phyloP scores from a whole-genome alignment of 2,329 filamentous ascomycete species.

The Thelonectria olida region DNA sequence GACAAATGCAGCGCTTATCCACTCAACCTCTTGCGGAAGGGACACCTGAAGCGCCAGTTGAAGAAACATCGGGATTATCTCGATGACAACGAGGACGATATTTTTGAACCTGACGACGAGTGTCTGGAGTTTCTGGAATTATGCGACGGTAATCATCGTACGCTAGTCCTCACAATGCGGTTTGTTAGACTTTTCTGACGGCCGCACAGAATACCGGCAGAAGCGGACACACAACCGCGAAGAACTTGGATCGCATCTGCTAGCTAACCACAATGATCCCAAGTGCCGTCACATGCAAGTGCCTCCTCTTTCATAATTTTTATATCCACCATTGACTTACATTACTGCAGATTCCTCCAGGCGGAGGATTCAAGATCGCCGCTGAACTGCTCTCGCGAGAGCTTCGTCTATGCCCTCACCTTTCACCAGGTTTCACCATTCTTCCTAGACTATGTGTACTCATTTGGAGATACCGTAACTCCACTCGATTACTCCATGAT shows the following conservation, averaged over 20 bases:
- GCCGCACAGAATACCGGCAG: constrained; percentile 1
- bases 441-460: constrained; percentile 20
- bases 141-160: not conserved
- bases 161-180: not conserved
- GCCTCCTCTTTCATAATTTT: not conserved
- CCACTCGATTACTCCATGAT: constrained; percentile 23
- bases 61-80: not conserved
- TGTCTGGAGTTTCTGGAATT: constrained; percentile 3
- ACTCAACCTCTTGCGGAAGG: not conserved
- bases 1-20: not conserved
- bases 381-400: constrained; percentile 12
- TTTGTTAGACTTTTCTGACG: too few species aligned
- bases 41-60: not conserved
- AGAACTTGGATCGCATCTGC: not conserved
- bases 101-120: not conserved
- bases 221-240: not conserved
- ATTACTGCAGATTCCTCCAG: constrained; percentile 7
- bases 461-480: constrained; percentile 1
- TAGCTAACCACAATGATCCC: constrained; percentile 20
- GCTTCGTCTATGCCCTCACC: not conserved
- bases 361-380: not conserved
- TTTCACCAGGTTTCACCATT: constrained; percentile 12
- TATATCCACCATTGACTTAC: too few species aligned
- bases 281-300: constrained; percentile 12
- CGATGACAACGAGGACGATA: not conserved